Conservation (phyloP, 257 asterid genomes). For the Solanum chilense region DNA sequence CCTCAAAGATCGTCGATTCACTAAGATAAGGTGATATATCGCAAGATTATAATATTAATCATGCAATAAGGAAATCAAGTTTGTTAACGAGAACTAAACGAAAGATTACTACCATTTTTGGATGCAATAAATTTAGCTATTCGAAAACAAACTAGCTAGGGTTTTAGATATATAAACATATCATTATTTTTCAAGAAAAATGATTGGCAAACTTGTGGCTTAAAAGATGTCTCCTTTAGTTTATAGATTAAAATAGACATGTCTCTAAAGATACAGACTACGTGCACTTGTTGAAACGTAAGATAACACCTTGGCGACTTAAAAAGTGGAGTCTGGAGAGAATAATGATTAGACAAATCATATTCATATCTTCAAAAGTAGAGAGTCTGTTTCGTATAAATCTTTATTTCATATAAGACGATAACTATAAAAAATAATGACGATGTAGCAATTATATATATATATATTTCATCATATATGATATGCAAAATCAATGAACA, state of each 20-base stretch:
- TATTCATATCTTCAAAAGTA: too few relatives aligned
- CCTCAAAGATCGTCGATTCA: not conserved
- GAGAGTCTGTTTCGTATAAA: not conserved
- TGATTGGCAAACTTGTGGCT: too few relatives aligned
- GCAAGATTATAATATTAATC: not conserved
- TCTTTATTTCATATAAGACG: not conserved
- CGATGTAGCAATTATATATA: not conserved
- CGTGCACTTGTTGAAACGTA: not conserved
- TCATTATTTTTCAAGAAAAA: not conserved
- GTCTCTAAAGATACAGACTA: not conserved
- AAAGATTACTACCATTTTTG: not conserved
- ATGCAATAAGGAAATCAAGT: not conserved
- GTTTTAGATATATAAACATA: not conserved
- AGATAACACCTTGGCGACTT: not conserved
- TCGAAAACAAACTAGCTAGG: not conserved
- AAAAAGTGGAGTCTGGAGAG: too few relatives aligned
- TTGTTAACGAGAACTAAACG: not conserved
- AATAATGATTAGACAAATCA: accelerated
- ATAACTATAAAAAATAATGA: not conserved
- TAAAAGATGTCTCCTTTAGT: too few relatives aligned
- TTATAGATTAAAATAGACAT: too few relatives aligned
- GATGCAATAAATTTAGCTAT: not conserved
- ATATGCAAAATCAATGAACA: too few relatives aligned
- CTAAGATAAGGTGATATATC: not conserved
- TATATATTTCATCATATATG: too few relatives aligned